Conservation (phyloP, 257 asterid species). For the Thymus quinquecostatus region DNA sequence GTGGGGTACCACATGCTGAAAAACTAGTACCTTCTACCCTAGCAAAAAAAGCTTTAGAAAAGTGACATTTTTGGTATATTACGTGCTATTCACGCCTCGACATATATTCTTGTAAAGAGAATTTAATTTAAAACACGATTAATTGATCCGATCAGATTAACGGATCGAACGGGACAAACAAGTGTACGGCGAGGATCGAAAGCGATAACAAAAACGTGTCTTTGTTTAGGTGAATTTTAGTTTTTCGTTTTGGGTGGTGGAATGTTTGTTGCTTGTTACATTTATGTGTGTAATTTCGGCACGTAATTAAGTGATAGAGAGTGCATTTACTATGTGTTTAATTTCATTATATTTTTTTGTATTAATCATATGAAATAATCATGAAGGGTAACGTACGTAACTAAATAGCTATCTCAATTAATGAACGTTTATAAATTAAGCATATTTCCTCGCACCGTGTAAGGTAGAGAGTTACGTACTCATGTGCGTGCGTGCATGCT, state of each 20-base stretch:
- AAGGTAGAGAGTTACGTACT: conserved; percentile 13
- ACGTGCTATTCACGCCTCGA: conserved; percentile 7
- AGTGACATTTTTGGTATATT: conserved; percentile 10
- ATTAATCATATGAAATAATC: too few species aligned
- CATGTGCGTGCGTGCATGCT: conserved; percentile 13
- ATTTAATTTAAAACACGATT: background rate
- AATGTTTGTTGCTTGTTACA: conserved; percentile 20
- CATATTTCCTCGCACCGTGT: conserved; percentile 5
- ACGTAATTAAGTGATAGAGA: background rate
- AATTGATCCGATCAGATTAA: too few species aligned
- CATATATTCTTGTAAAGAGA: background rate
- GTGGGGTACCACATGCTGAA: conserved; percentile 34
- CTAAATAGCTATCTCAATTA: too few species aligned
- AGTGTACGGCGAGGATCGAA: background rate
- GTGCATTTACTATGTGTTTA: background rate
- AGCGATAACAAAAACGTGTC: too few species aligned
- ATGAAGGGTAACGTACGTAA: too few species aligned
- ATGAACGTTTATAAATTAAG: background rate
- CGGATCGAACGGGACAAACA: background rate
- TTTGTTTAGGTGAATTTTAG: too few species aligned
- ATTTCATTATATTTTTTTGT: too few species aligned
- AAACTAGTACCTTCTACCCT: conserved; percentile 12
- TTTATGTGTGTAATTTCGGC: background rate
- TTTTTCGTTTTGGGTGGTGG: background rate
- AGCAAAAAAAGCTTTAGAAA: conserved; percentile 3